A percentile compares a stretch with the other conserved stretches of the same genome.
Evolutionary conservation across 768 basidiomycete genomes (phyloP).

Genomic region (Gloeopeniophorella convolvens): DNA sequence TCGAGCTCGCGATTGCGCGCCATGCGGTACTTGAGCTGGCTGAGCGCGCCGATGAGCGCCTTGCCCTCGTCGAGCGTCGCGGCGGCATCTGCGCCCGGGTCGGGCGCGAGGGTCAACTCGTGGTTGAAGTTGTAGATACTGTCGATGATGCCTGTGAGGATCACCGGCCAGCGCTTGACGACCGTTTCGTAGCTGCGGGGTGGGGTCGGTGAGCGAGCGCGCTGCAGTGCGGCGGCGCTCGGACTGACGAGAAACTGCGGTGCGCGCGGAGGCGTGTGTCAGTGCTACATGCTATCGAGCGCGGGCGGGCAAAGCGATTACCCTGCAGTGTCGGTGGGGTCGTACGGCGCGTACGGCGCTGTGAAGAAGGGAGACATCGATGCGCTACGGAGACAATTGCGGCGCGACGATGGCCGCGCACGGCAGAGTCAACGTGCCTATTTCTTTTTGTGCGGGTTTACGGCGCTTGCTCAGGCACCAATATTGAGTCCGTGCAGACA

Average conservation of each 20-base stretch:
- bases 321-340: slow-evolving; percentile 65
- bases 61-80: slow-evolving; percentile 68
- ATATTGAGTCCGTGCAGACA: too few species aligned
- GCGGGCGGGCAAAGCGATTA: slow-evolving; percentile 30
- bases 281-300: too few species aligned
- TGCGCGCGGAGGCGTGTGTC: background rate
- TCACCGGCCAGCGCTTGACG: slow-evolving; percentile 73
- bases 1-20: slow-evolving; percentile 62
- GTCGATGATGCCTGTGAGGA: slow-evolving; percentile 77
- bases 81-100: too few species aligned
- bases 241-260: slow-evolving; percentile 57
- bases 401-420: too few species aligned
- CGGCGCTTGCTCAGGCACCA: too few species aligned
- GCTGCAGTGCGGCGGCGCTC: background rate
- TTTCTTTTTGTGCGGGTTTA: too few species aligned
- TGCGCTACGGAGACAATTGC: background rate
- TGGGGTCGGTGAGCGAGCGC: background rate
- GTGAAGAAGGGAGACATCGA: slow-evolving; percentile 30
- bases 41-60: slow-evolving; percentile 63
- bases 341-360: slow-evolving; percentile 61
- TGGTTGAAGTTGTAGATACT: slow-evolving; percentile 67
- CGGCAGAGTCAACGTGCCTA: too few species aligned
- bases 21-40: slow-evolving; percentile 86
- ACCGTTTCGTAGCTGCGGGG: slow-evolving; percentile 67
- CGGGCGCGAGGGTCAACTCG: slow-evolving; percentile 37